phyloP scores from a whole-genome alignment of 768 basidiomycete genomes.

The Phylloporus scabripes region DNA sequence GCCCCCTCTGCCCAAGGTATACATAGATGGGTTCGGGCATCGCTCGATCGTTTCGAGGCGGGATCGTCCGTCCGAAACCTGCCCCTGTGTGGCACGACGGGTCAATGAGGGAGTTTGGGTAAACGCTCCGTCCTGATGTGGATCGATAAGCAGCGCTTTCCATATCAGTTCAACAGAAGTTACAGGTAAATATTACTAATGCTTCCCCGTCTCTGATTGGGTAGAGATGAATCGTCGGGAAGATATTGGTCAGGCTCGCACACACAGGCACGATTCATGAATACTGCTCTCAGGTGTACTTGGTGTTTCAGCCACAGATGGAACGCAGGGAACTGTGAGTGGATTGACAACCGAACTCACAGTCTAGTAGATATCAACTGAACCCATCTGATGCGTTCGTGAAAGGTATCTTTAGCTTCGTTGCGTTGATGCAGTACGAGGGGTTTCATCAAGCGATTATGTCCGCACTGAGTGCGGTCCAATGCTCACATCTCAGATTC shows the following conservation, averaged over 20 bases:
- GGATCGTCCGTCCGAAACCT: conserved; percentile 1
- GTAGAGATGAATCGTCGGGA: not conserved
- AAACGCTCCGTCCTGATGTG: not conserved
- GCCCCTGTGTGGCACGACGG: not conserved
- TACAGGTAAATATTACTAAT: not conserved
- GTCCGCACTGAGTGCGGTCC: not conserved
- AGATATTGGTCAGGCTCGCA: not conserved
- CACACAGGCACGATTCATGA: not conserved
- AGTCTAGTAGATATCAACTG: not conserved
- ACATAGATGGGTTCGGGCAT: not conserved
- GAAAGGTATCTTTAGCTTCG: not conserved
- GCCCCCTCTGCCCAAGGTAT: not conserved
- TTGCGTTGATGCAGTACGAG: not conserved
- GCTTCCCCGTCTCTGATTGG: no score
- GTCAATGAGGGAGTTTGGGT: not conserved
- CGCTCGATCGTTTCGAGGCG: not conserved
- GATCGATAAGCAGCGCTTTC: not conserved
- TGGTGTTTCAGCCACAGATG: no score
- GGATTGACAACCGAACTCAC: not conserved
- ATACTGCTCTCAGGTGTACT: not conserved
- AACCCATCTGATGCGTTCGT: not conserved
- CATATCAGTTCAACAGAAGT: not conserved
- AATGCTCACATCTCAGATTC: not conserved
- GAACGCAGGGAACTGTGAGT: not conserved
- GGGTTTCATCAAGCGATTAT: not conserved